Evolutionary conservation across 306 rosid genomes (phyloP).

Genomic region (Pyrus communis): DNA sequence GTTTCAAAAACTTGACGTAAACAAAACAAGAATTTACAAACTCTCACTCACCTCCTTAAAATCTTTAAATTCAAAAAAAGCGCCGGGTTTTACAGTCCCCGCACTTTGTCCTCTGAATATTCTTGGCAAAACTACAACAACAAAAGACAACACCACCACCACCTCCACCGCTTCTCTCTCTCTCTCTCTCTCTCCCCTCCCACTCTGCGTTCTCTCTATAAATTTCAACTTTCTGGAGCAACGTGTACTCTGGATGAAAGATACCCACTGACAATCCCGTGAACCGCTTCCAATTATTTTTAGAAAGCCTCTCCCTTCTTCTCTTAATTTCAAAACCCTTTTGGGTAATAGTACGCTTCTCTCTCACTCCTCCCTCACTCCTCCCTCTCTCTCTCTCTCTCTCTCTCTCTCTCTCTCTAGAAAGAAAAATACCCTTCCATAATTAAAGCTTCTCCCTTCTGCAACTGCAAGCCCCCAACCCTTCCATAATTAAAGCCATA

Average conservation of each 20-base stretch:
- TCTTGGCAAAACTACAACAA: neutral
- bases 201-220: neutral
- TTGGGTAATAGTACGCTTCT: slow-evolving; percentile 10
- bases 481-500: slow-evolving; percentile 36
- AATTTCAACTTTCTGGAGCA: slow-evolving; percentile 52
- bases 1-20: slow-evolving; percentile 19
- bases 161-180: neutral
- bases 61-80: slow-evolving; percentile 50
- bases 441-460: slow-evolving; percentile 30
- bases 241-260: slow-evolving; percentile 58
- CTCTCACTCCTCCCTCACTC: neutral
- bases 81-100: slow-evolving; percentile 28
- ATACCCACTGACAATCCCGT: slow-evolving; percentile 55
- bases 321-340: slow-evolving; percentile 21
- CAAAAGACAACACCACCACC: neutral
- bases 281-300: slow-evolving; percentile 20
- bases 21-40: slow-evolving; percentile 34
- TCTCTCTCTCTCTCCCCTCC: neutral
- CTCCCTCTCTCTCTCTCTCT: neutral
- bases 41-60: slow-evolving; percentile 21
- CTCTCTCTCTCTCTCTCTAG: neutral
- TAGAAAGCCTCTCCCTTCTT: neutral
- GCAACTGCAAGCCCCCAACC: slow-evolving; percentile 7
- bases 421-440: neutral
- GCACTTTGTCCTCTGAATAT: slow-evolving; percentile 16